Evolutionary conservation across 345 rosid genomes (phyloP).

Genomic region (Euphorbia pulcherrima): DNA sequence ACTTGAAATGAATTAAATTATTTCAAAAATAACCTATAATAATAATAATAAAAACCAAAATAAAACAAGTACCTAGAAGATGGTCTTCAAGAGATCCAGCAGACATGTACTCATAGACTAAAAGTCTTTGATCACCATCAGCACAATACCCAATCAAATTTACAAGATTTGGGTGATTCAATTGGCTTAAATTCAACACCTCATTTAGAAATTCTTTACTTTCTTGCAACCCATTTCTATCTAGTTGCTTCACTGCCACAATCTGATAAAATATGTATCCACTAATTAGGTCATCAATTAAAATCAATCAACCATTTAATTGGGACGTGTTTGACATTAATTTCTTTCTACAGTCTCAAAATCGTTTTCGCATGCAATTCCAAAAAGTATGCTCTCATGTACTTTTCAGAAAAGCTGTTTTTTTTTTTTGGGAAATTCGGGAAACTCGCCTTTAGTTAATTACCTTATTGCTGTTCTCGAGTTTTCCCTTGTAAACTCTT

Average conservation of each 20-base stretch:
- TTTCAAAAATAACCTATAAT: too few relatives aligned
- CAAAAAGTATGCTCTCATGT: too few relatives aligned
- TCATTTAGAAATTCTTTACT: conserved; percentile 63
- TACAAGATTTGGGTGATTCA: conserved; percentile 59
- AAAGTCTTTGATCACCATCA: conserved; percentile 68
- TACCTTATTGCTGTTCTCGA: conserved; percentile 66
- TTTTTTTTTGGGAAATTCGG: too few relatives aligned
- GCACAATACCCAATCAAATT: conserved; percentile 70
- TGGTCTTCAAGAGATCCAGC: conserved; percentile 59
- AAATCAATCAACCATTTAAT: too few relatives aligned
- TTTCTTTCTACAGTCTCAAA: too few relatives aligned
- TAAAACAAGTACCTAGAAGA: conserved; percentile 43
- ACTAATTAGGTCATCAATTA: too few relatives aligned
- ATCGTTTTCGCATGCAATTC: too few relatives aligned
- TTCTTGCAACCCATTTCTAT: conserved; percentile 63
- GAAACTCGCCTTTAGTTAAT: too few relatives aligned
- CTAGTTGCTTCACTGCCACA: conserved; percentile 67
- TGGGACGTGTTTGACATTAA: too few relatives aligned
- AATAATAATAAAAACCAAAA: too few relatives aligned
- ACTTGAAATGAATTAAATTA: too few relatives aligned
- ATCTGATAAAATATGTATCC: conserved; percentile 24
- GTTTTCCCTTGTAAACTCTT: conserved; percentile 78
- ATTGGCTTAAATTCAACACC: conserved; percentile 57
- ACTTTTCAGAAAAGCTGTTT: too few relatives aligned
- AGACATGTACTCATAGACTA: conserved; percentile 69